Evolutionary conservation across 1,284 basidiomycete species (phyloP).

Genomic region (Austroboletus niveus): DNA sequence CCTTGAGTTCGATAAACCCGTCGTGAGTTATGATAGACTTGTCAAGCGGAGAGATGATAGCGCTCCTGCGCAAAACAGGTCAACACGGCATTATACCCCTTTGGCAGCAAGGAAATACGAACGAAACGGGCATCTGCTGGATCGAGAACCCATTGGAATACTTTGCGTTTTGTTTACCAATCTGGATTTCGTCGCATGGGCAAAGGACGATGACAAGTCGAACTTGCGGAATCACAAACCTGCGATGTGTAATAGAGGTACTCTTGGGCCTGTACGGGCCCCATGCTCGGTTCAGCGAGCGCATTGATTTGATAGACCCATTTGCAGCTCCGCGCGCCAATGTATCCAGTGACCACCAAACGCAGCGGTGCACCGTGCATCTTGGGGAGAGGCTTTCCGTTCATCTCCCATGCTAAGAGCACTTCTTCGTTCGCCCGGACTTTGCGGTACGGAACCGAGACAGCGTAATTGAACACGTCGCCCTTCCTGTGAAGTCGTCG

Average conservation of each 20-base stretch:
- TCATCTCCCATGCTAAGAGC: constrained; percentile 60
- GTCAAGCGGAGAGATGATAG: constrained; percentile 35
- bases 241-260: constrained; percentile 45
- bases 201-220: neutral
- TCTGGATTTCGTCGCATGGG: constrained; percentile 1
- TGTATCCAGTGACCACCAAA: constrained; percentile 54
- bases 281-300: constrained; percentile 46
- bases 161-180: constrained; percentile 15
- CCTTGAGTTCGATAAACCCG: constrained; percentile 44
- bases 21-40: constrained; percentile 50
- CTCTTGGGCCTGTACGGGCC: constrained; percentile 53
- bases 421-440: constrained; percentile 51
- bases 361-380: constrained; percentile 57
- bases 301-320: constrained; percentile 58
- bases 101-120: neutral
- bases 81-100: neutral
- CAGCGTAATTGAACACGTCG: constrained; percentile 52
- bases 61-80: constrained; percentile 9
- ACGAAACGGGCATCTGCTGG: constrained; percentile 22
- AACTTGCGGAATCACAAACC: neutral
- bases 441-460: constrained; percentile 54
- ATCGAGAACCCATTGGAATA: constrained; percentile 21
- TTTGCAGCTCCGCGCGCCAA: constrained; percentile 56
- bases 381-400: constrained; percentile 50
- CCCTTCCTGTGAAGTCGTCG: constrained; percentile 38